Evolutionary conservation across 148 eudicot species (phyloP).

Genomic region (Vaccinium macrocarpon): DNA sequence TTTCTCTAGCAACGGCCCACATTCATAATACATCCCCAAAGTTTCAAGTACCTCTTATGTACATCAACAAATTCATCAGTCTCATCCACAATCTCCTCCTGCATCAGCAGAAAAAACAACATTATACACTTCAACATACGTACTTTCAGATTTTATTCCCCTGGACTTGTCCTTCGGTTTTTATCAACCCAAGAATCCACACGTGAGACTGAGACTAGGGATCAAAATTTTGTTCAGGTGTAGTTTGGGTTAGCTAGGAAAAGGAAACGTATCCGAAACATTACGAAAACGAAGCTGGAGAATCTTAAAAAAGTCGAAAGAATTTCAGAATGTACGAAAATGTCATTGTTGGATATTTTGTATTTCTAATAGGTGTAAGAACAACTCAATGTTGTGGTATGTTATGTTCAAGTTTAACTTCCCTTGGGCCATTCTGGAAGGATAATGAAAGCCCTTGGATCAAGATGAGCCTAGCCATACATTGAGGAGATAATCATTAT

Average conservation of each 20-base stretch:
- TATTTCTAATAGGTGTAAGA: not conserved
- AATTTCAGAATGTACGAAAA: not conserved
- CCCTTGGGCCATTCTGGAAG: not conserved
- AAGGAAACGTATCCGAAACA: not conserved
- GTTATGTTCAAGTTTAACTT: not conserved
- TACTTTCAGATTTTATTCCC: too few species aligned
- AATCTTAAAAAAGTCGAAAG: not conserved
- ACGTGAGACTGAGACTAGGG: not conserved
- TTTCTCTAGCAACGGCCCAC: not conserved
- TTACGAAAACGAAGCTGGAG: not conserved
- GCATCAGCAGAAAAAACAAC: slow-evolving; percentile 27
- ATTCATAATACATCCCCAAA: not conserved
- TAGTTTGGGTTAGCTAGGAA: not conserved
- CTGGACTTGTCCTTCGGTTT: too few species aligned
- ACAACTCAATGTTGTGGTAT: not conserved
- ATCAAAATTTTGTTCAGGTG: not conserved
- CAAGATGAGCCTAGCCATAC: not conserved
- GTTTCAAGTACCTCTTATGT: slow-evolving; percentile 62
- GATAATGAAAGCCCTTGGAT: not conserved
- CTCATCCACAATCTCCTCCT: slow-evolving; percentile 99
- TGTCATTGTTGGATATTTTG: not conserved
- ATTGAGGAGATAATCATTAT: not conserved
- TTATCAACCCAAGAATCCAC: not conserved
- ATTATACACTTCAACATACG: not conserved
- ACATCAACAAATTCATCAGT: slow-evolving; percentile 97